These are phyloP conservation scores for Abortiporus biennis DNA, from an alignment of 1,284 basidiomycete species.

Conservation along the genomic window DNA sequence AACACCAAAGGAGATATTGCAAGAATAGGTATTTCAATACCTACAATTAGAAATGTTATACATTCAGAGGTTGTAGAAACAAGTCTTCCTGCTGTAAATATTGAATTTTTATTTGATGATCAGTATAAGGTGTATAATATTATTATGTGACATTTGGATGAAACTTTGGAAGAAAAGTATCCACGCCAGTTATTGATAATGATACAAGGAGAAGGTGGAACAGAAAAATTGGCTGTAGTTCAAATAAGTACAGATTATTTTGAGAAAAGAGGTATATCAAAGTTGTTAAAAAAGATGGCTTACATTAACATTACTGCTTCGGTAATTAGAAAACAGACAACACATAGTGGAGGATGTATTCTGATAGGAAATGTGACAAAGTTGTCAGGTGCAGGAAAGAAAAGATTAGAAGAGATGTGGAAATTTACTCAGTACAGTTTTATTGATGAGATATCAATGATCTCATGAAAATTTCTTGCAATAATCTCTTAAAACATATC, in stretches of 20 bases:
- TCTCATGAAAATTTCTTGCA: slow-evolving; percentile 22
- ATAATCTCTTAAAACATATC: slow-evolving; percentile 16
- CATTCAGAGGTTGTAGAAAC: neutral
- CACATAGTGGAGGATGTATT: slow-evolving; percentile 15
- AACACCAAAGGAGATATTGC: neutral
- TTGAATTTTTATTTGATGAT: slow-evolving; percentile 6
- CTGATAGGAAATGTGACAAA: slow-evolving; percentile 6
- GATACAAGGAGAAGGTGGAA: slow-evolving; percentile 29
- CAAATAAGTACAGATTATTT: slow-evolving; percentile 26
- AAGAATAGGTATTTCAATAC: neutral
- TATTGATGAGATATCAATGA: slow-evolving; percentile 30
- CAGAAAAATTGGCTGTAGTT: slow-evolving; percentile 31
- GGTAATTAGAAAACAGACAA: slow-evolving; percentile 26
- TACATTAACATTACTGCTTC: slow-evolving; percentile 31
- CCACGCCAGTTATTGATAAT: slow-evolving; percentile 24
- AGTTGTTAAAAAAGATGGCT: slow-evolving; percentile 23
- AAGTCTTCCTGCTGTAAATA: neutral
- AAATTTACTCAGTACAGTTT: slow-evolving; percentile 20
- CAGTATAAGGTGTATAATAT: slow-evolving; percentile 26
- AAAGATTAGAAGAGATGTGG: slow-evolving; percentile 14
- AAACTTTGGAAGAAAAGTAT: slow-evolving; percentile 15
- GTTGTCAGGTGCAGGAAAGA: slow-evolving; percentile 7
- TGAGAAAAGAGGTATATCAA: neutral
- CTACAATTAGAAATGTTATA: neutral
- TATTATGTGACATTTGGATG: slow-evolving; percentile 20